Percentiles rank a stretch among this genome's conserved stretches.
Evolutionary conservation across 2,329 filamentous ascomycete species (phyloP).

Genomic region (Sclerotiophoma versabilis): DNA sequence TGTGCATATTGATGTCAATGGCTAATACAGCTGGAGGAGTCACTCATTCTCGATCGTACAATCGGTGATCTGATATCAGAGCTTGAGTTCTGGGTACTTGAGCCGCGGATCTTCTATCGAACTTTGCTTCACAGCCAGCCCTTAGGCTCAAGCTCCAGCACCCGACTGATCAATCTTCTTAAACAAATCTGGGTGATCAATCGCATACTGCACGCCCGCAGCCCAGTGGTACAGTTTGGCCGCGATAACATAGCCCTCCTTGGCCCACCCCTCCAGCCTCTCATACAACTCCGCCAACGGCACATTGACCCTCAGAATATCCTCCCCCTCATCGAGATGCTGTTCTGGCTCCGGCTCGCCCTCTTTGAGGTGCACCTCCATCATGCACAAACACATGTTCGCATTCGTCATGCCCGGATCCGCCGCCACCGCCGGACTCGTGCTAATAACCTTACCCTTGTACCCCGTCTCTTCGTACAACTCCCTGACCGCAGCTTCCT

Average conservation of each 20-base stretch:
- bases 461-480: constrained; percentile 70
- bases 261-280: constrained; percentile 30
- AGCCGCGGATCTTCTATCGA: too few species aligned
- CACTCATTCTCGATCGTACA: too few species aligned
- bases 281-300: constrained; percentile 33
- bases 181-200: constrained; percentile 35
- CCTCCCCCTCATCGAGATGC: constrained; percentile 39
- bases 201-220: constrained; percentile 35
- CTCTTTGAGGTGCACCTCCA: constrained; percentile 33
- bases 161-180: constrained; percentile 15
- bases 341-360: constrained; percentile 32
- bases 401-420: constrained; percentile 39
- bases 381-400: constrained; percentile 36
- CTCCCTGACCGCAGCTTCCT: constrained; percentile 65
- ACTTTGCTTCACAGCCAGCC: too few species aligned
- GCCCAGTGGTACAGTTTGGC: constrained; percentile 42
- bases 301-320: constrained; percentile 36
- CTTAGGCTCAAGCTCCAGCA: constrained; percentile 10
- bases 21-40: too few species aligned
- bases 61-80: too few species aligned
- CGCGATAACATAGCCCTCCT: constrained; percentile 36
- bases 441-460: constrained; percentile 52
- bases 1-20: too few species aligned
- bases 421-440: constrained; percentile 29
- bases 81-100: too few species aligned